phyloP scores from a whole-genome alignment of 768 basidiomycete species.

The Epithele typhae region DNA sequence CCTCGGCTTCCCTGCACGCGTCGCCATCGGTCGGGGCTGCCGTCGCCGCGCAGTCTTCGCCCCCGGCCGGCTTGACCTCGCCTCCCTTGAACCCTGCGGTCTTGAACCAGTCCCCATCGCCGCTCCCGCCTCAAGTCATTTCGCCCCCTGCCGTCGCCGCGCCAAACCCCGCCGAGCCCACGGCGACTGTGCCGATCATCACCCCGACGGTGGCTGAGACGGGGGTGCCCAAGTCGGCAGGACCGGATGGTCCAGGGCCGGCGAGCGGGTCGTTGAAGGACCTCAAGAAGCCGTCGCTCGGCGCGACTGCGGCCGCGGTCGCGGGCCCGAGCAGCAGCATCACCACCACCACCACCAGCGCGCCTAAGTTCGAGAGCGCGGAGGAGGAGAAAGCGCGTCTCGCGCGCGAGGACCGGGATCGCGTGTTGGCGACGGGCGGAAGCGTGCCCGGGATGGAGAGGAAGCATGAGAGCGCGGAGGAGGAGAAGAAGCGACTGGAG shows the following conservation, averaged over 20 bases:
- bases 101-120: slow-evolving; percentile 27
- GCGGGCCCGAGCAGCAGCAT: not conserved
- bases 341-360: slow-evolving; percentile 20
- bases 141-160: slow-evolving; percentile 20
- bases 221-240: slow-evolving; percentile 63
- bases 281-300: slow-evolving; percentile 28
- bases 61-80: slow-evolving; percentile 14
- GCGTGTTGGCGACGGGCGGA: slow-evolving; percentile 26
- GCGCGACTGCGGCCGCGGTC: not conserved
- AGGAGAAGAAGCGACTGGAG: slow-evolving; percentile 62
- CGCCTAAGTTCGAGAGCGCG: slow-evolving; percentile 39
- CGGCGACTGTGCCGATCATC: slow-evolving; percentile 28
- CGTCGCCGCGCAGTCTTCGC: not conserved
- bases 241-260: slow-evolving; percentile 58
- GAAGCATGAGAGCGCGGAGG: slow-evolving; percentile 50
- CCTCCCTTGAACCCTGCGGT: slow-evolving; percentile 27
- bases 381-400: slow-evolving; percentile 63
- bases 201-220: slow-evolving; percentile 73
- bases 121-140: slow-evolving; percentile 17
- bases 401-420: slow-evolving; percentile 44
- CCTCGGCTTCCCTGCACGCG: slow-evolving; percentile 1
- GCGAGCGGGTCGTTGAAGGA: slow-evolving; percentile 60
- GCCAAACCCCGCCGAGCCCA: slow-evolving; percentile 28
- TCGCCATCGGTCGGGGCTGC: not conserved
- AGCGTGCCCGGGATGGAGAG: not conserved